phyloP scores from a whole-genome alignment of 1,284 basidiomycete genomes.

The Clitocybe nebularis region DNA sequence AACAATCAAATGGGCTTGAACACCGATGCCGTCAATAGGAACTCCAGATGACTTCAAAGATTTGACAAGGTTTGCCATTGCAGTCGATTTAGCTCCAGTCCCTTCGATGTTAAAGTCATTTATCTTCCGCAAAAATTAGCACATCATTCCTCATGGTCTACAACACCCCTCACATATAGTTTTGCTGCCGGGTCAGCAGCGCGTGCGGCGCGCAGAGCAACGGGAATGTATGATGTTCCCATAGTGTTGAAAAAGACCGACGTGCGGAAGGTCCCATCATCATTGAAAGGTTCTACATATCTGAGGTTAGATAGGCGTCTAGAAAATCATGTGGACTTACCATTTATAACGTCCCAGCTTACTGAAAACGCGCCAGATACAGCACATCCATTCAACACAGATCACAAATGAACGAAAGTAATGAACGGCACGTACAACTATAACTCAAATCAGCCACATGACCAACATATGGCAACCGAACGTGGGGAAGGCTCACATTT shows the following conservation, averaged over 20 bases:
- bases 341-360: constrained; percentile 34
- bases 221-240: constrained; percentile 32
- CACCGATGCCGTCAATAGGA: constrained; percentile 55
- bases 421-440: constrained; percentile 19
- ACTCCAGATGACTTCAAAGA: constrained; percentile 38
- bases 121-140: constrained; percentile 31
- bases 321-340: constrained; percentile 14
- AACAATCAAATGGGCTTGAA: constrained; percentile 51
- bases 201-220: constrained; percentile 38
- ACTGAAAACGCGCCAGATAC: constrained; percentile 9
- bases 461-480: constrained; percentile 1
- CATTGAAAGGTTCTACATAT: constrained; percentile 52
- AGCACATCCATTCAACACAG: not conserved
- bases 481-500: constrained; percentile 34
- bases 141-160: not conserved
- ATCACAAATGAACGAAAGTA: not conserved
- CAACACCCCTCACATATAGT: constrained; percentile 30
- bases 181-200: constrained; percentile 38
- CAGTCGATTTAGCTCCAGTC: constrained; percentile 46
- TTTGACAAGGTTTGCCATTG: constrained; percentile 46
- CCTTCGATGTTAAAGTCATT: constrained; percentile 58
- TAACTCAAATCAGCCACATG: not conserved
- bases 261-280: constrained; percentile 48
- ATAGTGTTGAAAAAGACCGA: constrained; percentile 35
- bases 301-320: no score